Evolutionary conservation across 2,329 filamentous ascomycete genomes (phyloP), one percentile per base, ranked within the genome.

Genomic region (Diaporthe batatas): DNA sequence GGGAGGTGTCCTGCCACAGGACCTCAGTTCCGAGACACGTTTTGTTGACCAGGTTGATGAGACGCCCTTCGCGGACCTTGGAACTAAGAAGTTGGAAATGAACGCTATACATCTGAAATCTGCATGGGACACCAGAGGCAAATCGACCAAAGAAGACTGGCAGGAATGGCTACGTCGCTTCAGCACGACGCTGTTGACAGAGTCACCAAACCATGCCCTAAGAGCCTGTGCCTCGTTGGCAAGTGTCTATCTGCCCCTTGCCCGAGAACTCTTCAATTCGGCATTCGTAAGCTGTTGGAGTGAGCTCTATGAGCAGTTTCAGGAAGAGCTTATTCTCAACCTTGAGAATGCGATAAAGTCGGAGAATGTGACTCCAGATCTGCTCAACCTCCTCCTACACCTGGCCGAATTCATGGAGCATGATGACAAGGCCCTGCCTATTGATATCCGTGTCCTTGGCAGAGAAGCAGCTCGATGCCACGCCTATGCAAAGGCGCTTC

Each of bases 361-460:
- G 4, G 93, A 96, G 68, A 96, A 98, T 77, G 97, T 99, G 16
- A 96, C 96, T 0, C 96, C 97, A 0, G 97, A 99, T 81, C 92
- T 99, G 76, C 86, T 99, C 11, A 96, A 98, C 74, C 92, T 98
- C 65, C 87, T 99, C 36, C 90, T 99, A 64, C 99, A 99, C 79
- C 88, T 99, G 67, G 96, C 96, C 29, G 96, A 99, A 81, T 99
- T 99, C 82, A 99, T 99, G 96, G 96, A 99, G 81, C 96, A 99
- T 79, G 97, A 99, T 78, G 96, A 99, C 81, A 99, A 99, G 82
- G 96, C 97, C 18, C 86, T 99, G 68, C 96, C 96, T 1, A 99
- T 99, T 75, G 97, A 99, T 80, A 98, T 99, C 76, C 89, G 96
- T 64, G 95, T 96, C 12, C 88, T 99, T 14, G 97, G 97, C 42